Evolutionary conservation across 2,329 filamentous ascomycete species (phyloP).

Genomic region (Chalaropsis ovoidea): DNA sequence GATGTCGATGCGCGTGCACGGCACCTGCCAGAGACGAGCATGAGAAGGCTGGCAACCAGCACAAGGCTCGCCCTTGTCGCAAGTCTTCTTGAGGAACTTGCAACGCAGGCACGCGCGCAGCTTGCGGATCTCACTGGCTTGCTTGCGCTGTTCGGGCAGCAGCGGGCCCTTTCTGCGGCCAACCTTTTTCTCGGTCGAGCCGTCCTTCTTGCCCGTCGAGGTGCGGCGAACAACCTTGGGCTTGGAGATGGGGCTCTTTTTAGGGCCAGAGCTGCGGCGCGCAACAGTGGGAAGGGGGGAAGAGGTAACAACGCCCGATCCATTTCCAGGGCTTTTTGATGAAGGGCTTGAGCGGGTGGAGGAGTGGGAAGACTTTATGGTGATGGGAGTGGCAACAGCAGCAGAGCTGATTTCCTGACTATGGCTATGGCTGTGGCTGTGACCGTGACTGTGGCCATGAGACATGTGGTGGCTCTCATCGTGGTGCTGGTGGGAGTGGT

Average conservation of each 20-base stretch:
- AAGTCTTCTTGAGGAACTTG: conserved; percentile 99
- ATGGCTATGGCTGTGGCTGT: conserved; percentile 35
- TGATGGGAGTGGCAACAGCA: conserved; percentile 52
- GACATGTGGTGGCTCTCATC: conserved; percentile 32
- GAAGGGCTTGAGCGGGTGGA: conserved; percentile 45
- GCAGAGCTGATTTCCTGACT: conserved; percentile 49
- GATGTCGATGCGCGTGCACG: conserved; percentile 95
- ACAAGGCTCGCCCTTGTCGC: conserved; percentile 94
- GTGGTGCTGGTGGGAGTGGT: conserved; percentile 43
- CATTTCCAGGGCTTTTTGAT: conserved; percentile 47
- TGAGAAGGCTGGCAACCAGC: conserved; percentile 92
- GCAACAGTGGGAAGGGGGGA: conserved; percentile 49
- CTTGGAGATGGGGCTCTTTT: conserved; percentile 72
- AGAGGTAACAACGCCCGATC: conserved; percentile 44
- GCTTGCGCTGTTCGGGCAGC: conserved; percentile 85
- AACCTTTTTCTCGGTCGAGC: conserved; percentile 75
- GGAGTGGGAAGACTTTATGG: conserved; percentile 47
- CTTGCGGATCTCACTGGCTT: conserved; percentile 94
- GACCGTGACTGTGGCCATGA: conserved; percentile 40
- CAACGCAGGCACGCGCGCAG: conserved; percentile 85
- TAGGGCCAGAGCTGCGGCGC: conserved; percentile 58
- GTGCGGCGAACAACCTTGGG: conserved; percentile 65
- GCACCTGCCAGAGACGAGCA: conserved; percentile 91
- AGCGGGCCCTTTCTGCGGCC: conserved; percentile 83
- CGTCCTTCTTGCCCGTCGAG: conserved; percentile 68